These are phyloP conservation scores for Iberis amara DNA, from an alignment of 441 rosid species.

Conservation along the genomic window DNA sequence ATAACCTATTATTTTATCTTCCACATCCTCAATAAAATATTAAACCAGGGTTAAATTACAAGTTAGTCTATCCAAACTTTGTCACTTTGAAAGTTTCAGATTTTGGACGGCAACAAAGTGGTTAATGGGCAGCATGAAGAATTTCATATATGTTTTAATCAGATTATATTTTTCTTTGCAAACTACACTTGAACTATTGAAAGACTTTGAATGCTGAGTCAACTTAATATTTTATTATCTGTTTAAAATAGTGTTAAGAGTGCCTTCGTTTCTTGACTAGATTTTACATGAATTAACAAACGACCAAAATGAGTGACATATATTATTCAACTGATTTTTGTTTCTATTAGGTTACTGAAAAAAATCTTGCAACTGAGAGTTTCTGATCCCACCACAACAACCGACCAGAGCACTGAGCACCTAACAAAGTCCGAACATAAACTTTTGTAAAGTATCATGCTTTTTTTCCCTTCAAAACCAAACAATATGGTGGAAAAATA, in stretches of 20 bases:
- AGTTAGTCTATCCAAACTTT: background rate
- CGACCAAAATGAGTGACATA: background rate
- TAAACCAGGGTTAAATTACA: background rate
- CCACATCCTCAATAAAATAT: no score
- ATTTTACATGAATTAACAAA: no score
- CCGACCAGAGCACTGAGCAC: background rate
- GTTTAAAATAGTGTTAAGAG: no score
- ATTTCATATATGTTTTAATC: background rate
- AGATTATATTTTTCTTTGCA: no score
- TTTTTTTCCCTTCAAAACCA: no score
- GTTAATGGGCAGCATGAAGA: conserved; percentile 21
- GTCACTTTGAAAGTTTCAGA: conserved; percentile 13
- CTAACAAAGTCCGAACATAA: conserved; percentile 8
- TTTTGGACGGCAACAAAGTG: conserved; percentile 15
- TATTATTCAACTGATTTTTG: background rate
- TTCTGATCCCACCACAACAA: conserved; percentile 21
- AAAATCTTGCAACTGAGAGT: conserved; percentile 14
- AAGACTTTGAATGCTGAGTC: no score
- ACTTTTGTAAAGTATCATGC: conserved; percentile 11
- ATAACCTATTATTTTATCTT: no score
- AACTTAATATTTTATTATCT: no score
- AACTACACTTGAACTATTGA: no score
- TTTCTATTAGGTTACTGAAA: conserved; percentile 5
- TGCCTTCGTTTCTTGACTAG: no score
- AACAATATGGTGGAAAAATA: no score